Conservation (phyloP, 192 early-diverging fungal species). For the Funneliformis mosseae region DNA sequence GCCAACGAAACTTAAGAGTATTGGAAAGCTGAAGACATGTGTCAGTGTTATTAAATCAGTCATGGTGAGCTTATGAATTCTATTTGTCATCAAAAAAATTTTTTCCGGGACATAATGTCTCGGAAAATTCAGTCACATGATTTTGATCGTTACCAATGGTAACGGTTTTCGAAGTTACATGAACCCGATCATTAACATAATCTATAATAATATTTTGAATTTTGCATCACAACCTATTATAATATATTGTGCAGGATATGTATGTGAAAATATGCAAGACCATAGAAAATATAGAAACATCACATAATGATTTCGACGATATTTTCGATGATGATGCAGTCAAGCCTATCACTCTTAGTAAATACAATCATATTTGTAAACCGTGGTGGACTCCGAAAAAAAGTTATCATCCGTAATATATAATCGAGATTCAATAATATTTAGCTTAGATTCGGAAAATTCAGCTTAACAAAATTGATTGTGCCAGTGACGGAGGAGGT, state of each 20-base stretch:
- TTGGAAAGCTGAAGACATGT: conserved; percentile 17
- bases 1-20: conserved; percentile 9
- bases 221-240: conserved; percentile 7
- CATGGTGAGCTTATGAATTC: conserved; percentile 29
- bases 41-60: conserved; percentile 12
- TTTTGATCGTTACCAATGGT: too few species aligned
- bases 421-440: too few species aligned
- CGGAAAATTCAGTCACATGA: too few species aligned
- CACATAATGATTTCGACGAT: conserved; percentile 26
- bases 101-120: too few species aligned
- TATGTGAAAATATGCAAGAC: conserved; percentile 23
- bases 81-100: conserved; percentile 29
- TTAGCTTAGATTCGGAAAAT: too few species aligned
- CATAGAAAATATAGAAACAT: conserved; percentile 23
- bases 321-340: conserved; percentile 26
- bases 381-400: conserved; percentile 31
- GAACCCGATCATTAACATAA: too few species aligned
- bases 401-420: neutral
- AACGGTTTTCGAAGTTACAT: too few species aligned
- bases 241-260: conserved; percentile 28
- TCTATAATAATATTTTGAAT: too few species aligned
- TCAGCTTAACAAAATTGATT: too few species aligned
- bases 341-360: conserved; percentile 14
- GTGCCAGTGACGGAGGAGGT: too few species aligned
- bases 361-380: conserved; percentile 30